Percentiles rank a stretch among this genome's conserved stretches.
Evolutionary conservation across 106 monocot genomes (phyloP).

Genomic region (Platanthera zijinensis): DNA sequence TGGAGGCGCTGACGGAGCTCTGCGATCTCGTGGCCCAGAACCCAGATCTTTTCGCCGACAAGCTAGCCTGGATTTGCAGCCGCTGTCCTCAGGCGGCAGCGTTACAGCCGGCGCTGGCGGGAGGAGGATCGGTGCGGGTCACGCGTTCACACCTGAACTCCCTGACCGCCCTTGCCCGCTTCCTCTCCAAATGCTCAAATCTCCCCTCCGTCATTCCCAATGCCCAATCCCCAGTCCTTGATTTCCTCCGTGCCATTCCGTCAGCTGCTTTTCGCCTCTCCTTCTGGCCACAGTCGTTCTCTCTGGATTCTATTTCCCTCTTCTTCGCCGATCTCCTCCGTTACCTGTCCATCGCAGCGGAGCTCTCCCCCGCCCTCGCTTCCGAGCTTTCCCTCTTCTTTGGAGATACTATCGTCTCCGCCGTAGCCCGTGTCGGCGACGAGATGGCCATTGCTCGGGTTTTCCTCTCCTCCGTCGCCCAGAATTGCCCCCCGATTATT

Average conservation of each 20-base stretch:
- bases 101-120: slow-evolving; percentile 18
- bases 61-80: slow-evolving; percentile 84
- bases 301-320: slow-evolving; percentile 18
- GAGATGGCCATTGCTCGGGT: slow-evolving; percentile 31
- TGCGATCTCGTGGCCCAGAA: slow-evolving; percentile 76
- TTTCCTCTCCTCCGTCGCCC: slow-evolving; percentile 45
- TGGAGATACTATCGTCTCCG: slow-evolving; percentile 25
- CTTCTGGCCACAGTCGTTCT: slow-evolving; percentile 47
- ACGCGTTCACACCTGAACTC: slow-evolving; percentile 60
- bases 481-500: slow-evolving; percentile 35
- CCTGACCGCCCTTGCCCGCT: slow-evolving; percentile 62
- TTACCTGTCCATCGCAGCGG: slow-evolving; percentile 28
- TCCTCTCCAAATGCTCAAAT: slow-evolving; percentile 44
- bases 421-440: slow-evolving; percentile 13
- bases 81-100: slow-evolving; percentile 54
- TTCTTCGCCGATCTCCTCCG: slow-evolving; percentile 45
- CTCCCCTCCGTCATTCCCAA: slow-evolving; percentile 21
- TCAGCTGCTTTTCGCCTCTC: slow-evolving; percentile 28
- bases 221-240: slow-evolving; percentile 38
- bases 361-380: slow-evolving; percentile 28
- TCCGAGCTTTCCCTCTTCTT: slow-evolving; percentile 28
- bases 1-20: slow-evolving; percentile 89
- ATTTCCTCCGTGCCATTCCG: slow-evolving; percentile 48
- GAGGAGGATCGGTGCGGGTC: slow-evolving; percentile 18
- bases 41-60: slow-evolving; percentile 71